Evolutionary conservation across 2,329 filamentous ascomycete genomes (phyloP).

Genomic region (Trichoderma pleuroti): DNA sequence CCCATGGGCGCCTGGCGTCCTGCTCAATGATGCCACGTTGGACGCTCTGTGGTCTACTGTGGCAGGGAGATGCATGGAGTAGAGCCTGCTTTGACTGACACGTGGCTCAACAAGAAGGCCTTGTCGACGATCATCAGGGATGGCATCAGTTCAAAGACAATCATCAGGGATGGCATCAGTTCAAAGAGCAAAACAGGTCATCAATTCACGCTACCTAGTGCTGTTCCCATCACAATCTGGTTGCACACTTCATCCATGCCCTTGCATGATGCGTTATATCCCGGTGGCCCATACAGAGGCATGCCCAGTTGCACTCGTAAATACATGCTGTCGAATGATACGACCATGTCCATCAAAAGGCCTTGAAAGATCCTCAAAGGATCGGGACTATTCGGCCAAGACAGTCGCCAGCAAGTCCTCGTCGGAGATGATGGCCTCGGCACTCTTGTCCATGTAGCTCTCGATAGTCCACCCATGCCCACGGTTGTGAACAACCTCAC

Average conservation of each 20-base stretch:
- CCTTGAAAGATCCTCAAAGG: too few species aligned
- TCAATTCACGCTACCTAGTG: background rate
- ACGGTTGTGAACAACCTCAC: background rate
- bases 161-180: background rate
- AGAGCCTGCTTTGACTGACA: background rate
- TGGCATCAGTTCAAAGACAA: background rate
- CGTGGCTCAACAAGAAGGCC: background rate
- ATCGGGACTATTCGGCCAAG: too few species aligned
- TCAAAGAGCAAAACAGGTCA: background rate
- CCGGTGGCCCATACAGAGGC: background rate
- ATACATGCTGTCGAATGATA: background rate
- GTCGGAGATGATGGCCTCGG: background rate
- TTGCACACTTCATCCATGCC: background rate
- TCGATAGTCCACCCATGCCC: constrained; percentile 4
- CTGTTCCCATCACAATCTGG: background rate
- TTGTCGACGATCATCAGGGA: background rate
- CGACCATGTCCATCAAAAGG: background rate
- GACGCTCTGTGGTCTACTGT: background rate
- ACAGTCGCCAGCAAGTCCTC: too few species aligned
- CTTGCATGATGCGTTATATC: background rate
- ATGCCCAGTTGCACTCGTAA: background rate
- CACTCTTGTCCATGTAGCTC: background rate
- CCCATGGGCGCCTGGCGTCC: background rate
- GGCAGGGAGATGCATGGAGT: background rate
- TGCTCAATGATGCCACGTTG: background rate